Percentiles rank a stretch among this genome's conserved stretches.
Evolutionary conservation across 805 yeast species (phyloP).

Genomic region (Nakazawaea populi): DNA sequence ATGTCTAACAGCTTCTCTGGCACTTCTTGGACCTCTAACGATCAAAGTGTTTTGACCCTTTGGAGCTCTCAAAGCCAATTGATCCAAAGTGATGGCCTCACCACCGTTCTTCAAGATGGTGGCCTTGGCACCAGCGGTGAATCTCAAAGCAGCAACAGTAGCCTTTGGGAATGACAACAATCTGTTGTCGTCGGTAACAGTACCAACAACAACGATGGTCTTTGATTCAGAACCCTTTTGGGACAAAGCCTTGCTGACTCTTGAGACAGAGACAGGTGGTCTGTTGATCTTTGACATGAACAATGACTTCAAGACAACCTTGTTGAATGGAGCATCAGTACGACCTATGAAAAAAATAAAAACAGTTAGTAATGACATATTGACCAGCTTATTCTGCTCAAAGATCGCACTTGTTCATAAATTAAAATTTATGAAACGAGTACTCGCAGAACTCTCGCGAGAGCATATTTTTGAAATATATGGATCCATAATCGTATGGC

Average conservation of each 20-base stretch:
- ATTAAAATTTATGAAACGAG: conserved; percentile 9
- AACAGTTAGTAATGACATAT: conserved; percentile 23
- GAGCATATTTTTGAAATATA: not conserved
- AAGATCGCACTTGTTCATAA: conserved; percentile 28
- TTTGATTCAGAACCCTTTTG: conserved; percentile 73
- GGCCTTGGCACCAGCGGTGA: conserved; percentile 99
- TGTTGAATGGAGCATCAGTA: conserved; percentile 99
- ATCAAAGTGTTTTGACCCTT: conserved; percentile 98
- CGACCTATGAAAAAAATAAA: conserved; percentile 55
- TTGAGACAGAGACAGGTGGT: conserved; percentile 97
- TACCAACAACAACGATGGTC: conserved; percentile 97
- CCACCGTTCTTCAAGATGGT: conserved; percentile 98
- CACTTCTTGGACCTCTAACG: conserved; percentile 97
- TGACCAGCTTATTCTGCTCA: conserved; percentile 40
- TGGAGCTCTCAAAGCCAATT: conserved; percentile 98
- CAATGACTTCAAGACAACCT: conserved; percentile 87
- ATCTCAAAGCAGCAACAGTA: conserved; percentile 98
- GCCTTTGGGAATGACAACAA: conserved; percentile 91
- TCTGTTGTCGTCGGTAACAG: conserved; percentile 98
- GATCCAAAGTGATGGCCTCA: conserved; percentile 98
- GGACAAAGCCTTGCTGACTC: conserved; percentile 73
- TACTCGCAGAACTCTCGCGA: conserved; percentile 23
- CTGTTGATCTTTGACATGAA: conserved; percentile 98
- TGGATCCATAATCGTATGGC: not conserved
- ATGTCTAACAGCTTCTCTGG: conserved; percentile 99